Evolutionary conservation across 2,329 filamentous ascomycete genomes (phyloP), one percentile per base, ranked within the genome.

Genomic region (Juglanconis oblonga): DNA sequence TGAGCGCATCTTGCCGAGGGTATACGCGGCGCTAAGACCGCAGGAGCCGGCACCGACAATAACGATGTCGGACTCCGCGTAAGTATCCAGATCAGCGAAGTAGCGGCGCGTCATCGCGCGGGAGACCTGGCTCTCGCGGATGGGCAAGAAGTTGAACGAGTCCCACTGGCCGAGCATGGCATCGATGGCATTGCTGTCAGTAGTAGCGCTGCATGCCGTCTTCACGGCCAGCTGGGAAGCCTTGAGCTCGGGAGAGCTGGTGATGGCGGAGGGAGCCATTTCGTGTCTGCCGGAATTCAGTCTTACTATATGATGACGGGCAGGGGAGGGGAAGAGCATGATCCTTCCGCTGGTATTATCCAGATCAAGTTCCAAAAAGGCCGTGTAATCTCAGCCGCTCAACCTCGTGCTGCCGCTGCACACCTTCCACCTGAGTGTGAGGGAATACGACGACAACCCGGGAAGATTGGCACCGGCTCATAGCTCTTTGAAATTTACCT

Each of bases 21-120:
- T 88, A 75, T 95, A 97, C 49, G 92, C 92, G 47, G 91, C 86
- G 69, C 87, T 91, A 60, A 96, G 83, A 67, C 92, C 92, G 72
- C 92, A 97, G 35, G 90, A 94, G 52, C 93, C 93, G 36, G 92
- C 93, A 61, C 93, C 92, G 66, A 97, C 84, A 72, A 97, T 96
- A 79, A 97, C 92, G 71, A 97, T 88, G 81, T 97, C 93, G 52
- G 90, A 92, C 80, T 97, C 92, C 74, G 92, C 92, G 72, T 96
- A 95, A 63, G 78, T 85, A 80, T 97, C 91, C 57, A 97, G 81
- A 78, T 97, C 92, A 69, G 86, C 78, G 76, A 97, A 97, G 87
- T 97, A 97, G 73, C 92, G 91, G 55, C 90, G 85, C 57, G 91
- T 94, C 92, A 97, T 97, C 73, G 92, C 92, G 64, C 92, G 91